phyloP scores from a whole-genome alignment of 225 moss, liverwort and hornwort species.

The Physcomitrellopsis africana region DNA sequence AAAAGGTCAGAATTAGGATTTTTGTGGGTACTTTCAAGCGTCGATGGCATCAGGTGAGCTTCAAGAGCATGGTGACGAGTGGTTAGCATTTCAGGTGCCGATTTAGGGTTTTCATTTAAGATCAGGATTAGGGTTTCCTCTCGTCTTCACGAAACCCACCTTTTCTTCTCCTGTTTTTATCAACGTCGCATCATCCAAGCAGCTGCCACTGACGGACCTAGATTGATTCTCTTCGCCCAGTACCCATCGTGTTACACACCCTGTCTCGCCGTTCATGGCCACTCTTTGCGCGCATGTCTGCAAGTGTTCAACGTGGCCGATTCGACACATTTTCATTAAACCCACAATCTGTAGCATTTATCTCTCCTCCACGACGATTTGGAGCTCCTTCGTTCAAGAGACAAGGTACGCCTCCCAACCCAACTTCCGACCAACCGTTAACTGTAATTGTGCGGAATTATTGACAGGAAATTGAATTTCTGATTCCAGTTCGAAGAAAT shows the following conservation, averaged over 20 bases:
- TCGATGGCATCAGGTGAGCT: background rate
- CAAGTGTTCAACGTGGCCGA: background rate
- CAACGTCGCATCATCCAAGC: background rate
- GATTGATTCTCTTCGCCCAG: background rate
- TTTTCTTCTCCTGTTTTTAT: background rate
- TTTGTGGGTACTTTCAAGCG: background rate
- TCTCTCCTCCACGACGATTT: too few relatives aligned
- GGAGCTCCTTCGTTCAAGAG: too few relatives aligned
- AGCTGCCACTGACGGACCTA: background rate
- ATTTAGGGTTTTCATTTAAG: conserved; percentile 30
- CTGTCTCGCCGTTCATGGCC: background rate
- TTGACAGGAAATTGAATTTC: too few relatives aligned
- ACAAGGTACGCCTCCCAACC: too few relatives aligned
- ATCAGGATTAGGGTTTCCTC: background rate
- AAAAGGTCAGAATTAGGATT: too few relatives aligned
- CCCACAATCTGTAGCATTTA: too few relatives aligned
- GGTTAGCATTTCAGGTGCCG: background rate
- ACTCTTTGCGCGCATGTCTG: background rate
- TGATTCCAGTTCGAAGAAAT: too few relatives aligned
- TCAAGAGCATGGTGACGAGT: background rate
- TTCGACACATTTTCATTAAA: too few relatives aligned
- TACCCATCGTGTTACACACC: background rate
- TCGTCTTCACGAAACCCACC: background rate
- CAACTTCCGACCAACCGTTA: too few relatives aligned
- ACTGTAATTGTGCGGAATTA: too few relatives aligned